Percentiles rank a stretch among this genome's conserved stretches.
phyloP scores from a whole-genome alignment of 2,329 filamentous ascomycete genomes.

The Pseudonectria buxi region DNA sequence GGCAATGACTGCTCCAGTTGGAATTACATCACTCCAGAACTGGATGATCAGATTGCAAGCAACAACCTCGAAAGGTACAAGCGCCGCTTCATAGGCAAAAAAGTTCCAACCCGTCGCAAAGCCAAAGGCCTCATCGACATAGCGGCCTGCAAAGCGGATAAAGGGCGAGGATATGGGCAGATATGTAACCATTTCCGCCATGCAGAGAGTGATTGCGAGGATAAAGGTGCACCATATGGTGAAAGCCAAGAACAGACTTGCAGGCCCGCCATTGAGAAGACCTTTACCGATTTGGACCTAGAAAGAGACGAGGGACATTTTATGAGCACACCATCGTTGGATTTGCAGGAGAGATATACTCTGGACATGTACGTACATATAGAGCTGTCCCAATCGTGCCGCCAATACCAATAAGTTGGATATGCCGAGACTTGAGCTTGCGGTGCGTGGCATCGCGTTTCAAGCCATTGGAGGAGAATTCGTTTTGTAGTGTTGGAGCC shows the following conservation, averaged over 20 bases:
- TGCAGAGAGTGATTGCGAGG: constrained; percentile 51
- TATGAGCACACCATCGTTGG: constrained; percentile 9
- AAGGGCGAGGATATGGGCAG: constrained; percentile 72
- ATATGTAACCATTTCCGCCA: constrained; percentile 73
- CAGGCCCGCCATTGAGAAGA: constrained; percentile 53
- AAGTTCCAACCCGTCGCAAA: constrained; percentile 71
- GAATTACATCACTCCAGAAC: constrained; percentile 56
- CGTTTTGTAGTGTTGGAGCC: too few species aligned
- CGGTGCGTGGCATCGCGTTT: too few species aligned
- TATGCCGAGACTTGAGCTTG: constrained; percentile 48
- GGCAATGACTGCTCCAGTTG: constrained; percentile 54
- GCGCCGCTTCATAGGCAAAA: constrained; percentile 61
- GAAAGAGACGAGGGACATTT: constrained; percentile 12
- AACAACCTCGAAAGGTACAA: constrained; percentile 63
- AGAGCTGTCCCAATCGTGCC: constrained; percentile 58
- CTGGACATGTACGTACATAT: constrained; percentile 37
- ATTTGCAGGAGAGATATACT: neutral
- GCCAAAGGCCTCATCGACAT: constrained; percentile 68
- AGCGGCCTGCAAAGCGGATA: constrained; percentile 69
- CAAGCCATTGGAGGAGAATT: too few species aligned
- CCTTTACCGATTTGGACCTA: constrained; percentile 50
- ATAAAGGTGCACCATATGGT: constrained; percentile 56
- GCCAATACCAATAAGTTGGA: constrained; percentile 56
- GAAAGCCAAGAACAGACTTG: constrained; percentile 52
- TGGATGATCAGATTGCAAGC: constrained; percentile 57